Conservation (phyloP, 2,329 filamentous ascomycete species). For the Diplodia sapinea region DNA sequence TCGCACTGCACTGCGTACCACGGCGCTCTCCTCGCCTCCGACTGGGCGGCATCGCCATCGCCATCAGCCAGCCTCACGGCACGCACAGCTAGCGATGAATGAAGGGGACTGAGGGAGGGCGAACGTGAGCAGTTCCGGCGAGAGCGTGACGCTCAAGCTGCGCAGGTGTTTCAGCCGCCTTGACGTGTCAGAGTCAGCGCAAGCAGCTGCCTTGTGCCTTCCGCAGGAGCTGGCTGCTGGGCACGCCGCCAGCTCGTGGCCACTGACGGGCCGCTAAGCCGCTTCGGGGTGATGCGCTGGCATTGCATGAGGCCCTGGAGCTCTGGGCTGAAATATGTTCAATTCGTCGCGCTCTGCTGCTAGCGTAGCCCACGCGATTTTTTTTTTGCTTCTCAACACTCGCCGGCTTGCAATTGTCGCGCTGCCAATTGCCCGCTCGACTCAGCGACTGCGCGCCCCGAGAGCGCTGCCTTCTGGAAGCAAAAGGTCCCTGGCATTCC, state of each 20-base stretch:
- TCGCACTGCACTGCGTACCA: constrained; percentile 11
- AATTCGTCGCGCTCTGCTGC: constrained; percentile 28
- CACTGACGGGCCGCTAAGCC: constrained; percentile 17
- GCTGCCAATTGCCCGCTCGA: constrained; percentile 25
- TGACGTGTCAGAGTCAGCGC: constrained; percentile 27
- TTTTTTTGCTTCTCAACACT: constrained; percentile 17
- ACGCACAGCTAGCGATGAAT: neutral
- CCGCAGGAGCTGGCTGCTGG: neutral
- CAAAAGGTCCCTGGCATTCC: constrained; percentile 24
- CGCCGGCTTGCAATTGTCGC: constrained; percentile 11
- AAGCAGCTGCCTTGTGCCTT: constrained; percentile 11
- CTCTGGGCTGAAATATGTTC: constrained; percentile 29
- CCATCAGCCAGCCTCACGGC: constrained; percentile 8
- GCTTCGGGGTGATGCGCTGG: constrained; percentile 22
- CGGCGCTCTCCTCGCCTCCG: neutral
- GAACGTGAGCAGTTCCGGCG: neutral
- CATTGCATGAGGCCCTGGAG: constrained; percentile 29
- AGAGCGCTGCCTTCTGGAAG: neutral
- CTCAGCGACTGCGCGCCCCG: neutral
- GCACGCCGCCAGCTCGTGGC: constrained; percentile 24
- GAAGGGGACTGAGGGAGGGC: neutral
- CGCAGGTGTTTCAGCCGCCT: constrained; percentile 22
- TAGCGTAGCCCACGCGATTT: constrained; percentile 19
- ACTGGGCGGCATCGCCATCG: neutral
- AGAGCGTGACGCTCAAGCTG: constrained; percentile 7